Base-by-base conservation (phyloP, 2,329 filamentous ascomycete species). In the Bipolaris oryzae region DNA sequence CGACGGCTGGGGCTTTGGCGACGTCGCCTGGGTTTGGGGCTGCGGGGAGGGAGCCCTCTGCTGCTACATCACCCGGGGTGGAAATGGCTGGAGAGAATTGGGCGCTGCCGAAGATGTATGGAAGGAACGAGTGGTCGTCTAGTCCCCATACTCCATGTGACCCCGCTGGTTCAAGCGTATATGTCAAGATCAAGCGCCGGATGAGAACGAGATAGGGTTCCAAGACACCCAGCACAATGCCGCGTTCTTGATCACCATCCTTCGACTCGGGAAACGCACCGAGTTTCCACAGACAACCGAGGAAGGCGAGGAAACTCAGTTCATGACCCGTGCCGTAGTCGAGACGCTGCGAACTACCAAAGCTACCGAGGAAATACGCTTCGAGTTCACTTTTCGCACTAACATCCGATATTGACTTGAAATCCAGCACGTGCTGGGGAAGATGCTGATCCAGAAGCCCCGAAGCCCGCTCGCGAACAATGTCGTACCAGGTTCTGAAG, bases 271-370 rank as follows among this genome's bases (percentile, higher is more conserved):
- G 78, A 72, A 99, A 98, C 15, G 85, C 88, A 42, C 89, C 88
- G 2, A 99, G 81, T 75, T 96, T 97, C 93, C 94, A 99, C 5
- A 99, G 80, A 57, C 90, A 88, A 4, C 87, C 93, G 5, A 99
- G 75, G 61, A 99, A 99, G 1, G 95, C 94, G 7, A 98, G 76
- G 69, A 99, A 99, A 77, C 91, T 96, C 49, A 99, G 80, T 73
- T 99, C 95, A 74, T 99, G 95, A 0, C 95, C 95, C 0, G 95
- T 98, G 1, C 95, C 95, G 72, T 97, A 99, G 77, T 99, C 95
- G 23, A 99, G 81, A 51, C 95, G 82, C 69, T 97, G 92, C 0
- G 91, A 77, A 71, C 92, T 98, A 3, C 95, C 95, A 77, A 96
- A 97, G 4, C 85, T 86, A 13, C 92, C 93, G 3, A 96, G 76